These are phyloP conservation scores for Fusarium nanum DNA, from an alignment of 2,329 filamentous ascomycete genomes.

Conservation along the genomic window DNA sequence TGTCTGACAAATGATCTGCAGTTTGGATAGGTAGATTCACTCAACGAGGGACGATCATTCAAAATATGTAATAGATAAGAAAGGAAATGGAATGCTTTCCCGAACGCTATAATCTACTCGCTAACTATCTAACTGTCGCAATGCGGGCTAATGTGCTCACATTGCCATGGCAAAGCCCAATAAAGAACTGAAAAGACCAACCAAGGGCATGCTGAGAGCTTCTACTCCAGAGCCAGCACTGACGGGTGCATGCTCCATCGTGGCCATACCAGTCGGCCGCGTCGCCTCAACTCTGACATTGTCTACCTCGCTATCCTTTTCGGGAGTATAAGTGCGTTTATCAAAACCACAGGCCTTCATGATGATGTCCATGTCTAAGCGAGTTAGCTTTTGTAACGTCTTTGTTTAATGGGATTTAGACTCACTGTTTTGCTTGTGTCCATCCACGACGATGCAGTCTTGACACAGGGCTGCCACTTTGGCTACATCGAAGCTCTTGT, in stretches of 20 bases:
- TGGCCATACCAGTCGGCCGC: conserved; percentile 39
- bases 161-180: conserved; percentile 15
- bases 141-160: conserved; percentile 1
- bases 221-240: background rate
- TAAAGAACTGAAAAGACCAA: conserved; percentile 14
- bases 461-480: conserved; percentile 54
- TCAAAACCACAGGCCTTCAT: conserved; percentile 53
- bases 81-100: conserved; percentile 12
- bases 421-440: conserved; percentile 50
- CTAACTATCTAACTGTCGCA: background rate
- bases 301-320: conserved; percentile 49
- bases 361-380: conserved; percentile 52
- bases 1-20: background rate
- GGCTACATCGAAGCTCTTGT: conserved; percentile 56
- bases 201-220: background rate
- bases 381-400: background rate
- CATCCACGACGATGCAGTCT: conserved; percentile 52
- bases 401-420: background rate
- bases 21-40: background rate
- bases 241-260: background rate
- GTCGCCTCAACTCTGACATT: conserved; percentile 52
- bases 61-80: conserved; percentile 13
- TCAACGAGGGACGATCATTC: background rate
- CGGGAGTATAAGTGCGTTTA: conserved; percentile 45
- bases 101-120: conserved; percentile 16